phyloP scores from a whole-genome alignment of 495 filamentous ascomycete species.

The Geoglossum glabrum region DNA sequence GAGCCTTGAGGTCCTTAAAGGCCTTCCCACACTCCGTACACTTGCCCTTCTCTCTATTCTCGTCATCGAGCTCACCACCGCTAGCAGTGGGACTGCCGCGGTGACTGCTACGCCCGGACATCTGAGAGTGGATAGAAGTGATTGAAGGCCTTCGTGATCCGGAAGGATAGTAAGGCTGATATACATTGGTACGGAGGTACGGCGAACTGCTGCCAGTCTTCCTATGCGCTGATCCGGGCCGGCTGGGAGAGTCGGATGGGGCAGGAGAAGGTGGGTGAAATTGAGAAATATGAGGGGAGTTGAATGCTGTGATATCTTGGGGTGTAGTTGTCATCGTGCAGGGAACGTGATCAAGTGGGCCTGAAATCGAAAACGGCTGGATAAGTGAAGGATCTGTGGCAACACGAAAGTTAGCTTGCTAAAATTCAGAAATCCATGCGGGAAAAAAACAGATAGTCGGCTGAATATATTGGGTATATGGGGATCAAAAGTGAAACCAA shows the following conservation, averaged over 20 bases:
- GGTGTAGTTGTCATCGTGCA: neutral
- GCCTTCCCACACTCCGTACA: slow-evolving; percentile 75
- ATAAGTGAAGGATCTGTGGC: slow-evolving; percentile 38
- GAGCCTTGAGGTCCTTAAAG: slow-evolving; percentile 90
- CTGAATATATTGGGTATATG: neutral
- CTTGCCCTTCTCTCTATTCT: slow-evolving; percentile 42
- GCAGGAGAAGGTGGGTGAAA: slow-evolving; percentile 9
- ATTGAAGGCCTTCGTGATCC: slow-evolving; percentile 31
- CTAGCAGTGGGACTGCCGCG: neutral
- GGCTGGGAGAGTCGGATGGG: slow-evolving; percentile 8
- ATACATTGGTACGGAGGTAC: slow-evolving; percentile 8
- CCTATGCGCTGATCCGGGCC: slow-evolving; percentile 9
- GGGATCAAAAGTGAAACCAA: slow-evolving; percentile 28
- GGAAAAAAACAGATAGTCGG: slow-evolving; percentile 9
- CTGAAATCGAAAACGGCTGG: slow-evolving; percentile 21
- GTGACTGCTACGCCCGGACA: slow-evolving; percentile 15
- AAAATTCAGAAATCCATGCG: neutral
- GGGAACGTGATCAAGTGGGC: neutral
- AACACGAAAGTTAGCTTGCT: neutral
- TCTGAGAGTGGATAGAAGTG: slow-evolving; percentile 33
- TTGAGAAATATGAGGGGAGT: neutral
- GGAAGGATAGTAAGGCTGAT: slow-evolving; percentile 21
- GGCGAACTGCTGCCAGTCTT: slow-evolving; percentile 15
- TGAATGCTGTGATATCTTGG: slow-evolving; percentile 3
- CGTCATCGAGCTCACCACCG: slow-evolving; percentile 33